phyloP scores from a whole-genome alignment of 225 moss, liverwort and hornwort genomes.

The Pseudoscleropodium purum region DNA sequence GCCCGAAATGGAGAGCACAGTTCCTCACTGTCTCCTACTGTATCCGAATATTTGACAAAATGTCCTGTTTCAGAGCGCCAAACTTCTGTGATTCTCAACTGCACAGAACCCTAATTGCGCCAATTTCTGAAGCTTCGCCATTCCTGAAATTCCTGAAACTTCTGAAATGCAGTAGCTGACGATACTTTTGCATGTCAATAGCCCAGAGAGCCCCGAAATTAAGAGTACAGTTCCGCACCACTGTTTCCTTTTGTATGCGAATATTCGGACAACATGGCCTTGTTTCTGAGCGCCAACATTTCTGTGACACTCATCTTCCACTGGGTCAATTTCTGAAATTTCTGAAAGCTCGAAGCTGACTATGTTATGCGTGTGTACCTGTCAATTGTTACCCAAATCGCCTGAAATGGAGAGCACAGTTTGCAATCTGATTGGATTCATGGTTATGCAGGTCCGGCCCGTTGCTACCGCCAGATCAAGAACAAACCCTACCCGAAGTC shows the following conservation, averaged over 20 bases:
- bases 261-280: background rate
- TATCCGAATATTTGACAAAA: background rate
- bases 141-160: background rate
- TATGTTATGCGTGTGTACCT: background rate
- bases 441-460: constrained; percentile 31
- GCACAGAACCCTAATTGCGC: background rate
- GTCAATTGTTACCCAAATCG: background rate
- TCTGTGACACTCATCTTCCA: background rate
- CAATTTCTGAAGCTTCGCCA: background rate
- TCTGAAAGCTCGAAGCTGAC: background rate
- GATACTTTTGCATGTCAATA: background rate
- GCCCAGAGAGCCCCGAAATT: background rate
- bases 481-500: constrained; percentile 57
- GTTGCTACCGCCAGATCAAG: constrained; percentile 53
- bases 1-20: background rate
- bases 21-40: background rate
- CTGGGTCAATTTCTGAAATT: background rate
- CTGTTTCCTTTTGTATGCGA: background rate
- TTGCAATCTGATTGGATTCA: background rate
- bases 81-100: background rate
- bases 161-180: background rate
- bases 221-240: background rate
- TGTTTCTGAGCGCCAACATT: background rate
- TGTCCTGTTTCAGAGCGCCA: background rate
- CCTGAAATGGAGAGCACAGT: background rate